Evolutionary conservation across 148 eudicot species (phyloP), one percentile per base, ranked within the genome.

Genomic region (Heliamphora exappendiculata): DNA sequence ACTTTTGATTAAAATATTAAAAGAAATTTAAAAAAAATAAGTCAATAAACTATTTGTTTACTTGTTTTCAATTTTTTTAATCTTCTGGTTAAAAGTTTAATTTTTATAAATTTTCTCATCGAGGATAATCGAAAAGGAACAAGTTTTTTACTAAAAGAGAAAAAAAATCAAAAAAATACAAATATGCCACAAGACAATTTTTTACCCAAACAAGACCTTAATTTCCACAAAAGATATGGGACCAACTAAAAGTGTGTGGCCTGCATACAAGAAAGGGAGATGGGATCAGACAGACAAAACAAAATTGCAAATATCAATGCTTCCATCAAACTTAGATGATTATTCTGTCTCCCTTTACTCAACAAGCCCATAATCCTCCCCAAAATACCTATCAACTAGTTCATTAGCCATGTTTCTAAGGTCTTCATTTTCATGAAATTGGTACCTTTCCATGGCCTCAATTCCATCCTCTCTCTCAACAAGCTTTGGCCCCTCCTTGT

Each of bases 371-470:
- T 92, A 95, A 54, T 95, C 91, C 78, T 91, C 99, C 3, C 99
- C 99, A 29, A 95, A 95, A 77, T 95, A 95, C 73, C 78, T 86
- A 82, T 95, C 99, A 73, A 95, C 93, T 54, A 95, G 77, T 50
- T 86, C 84, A 75, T 89, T 95, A 44, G 97, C 99, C 97, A 95
- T 95, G 64, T 75, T 87, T 84, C 97, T 83, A 8, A 92, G 89
- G 55, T 91, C 96, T 78, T 95, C 97, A 77, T 95, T 95, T 75
- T 92, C 97, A 55, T 95, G 99, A 70, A 95, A 95, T 73, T 92
- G 97, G 73, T 89, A 91, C 75, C 96, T 85, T 75, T 95, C 99
- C 96, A 95, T 89, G 80, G 99, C 99, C 58, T 95, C 99, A 28
- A 95, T 93, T 17, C 97, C 97, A 72, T 95, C 99, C 80, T 91